Evolutionary conservation across 2,329 filamentous ascomycete species (phyloP), one percentile per base, ranked within the genome.

Genomic region (Colletotrichum spaethianum): DNA sequence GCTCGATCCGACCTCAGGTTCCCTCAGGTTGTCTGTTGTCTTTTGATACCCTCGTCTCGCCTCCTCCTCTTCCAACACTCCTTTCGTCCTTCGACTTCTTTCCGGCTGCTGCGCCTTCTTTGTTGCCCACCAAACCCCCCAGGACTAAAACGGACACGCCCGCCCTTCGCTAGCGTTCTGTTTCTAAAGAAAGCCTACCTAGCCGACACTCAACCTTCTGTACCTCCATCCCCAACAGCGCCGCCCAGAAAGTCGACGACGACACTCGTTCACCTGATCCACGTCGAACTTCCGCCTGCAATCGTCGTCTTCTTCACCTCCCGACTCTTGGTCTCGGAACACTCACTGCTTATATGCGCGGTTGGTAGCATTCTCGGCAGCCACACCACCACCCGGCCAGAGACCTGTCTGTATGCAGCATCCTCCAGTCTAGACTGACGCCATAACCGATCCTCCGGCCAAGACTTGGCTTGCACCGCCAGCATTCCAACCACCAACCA

Each of bases 341-440:
- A 36, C 40, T 28, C 20, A 74, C 76, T 38, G 40, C 61, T 61
- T 50, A 68, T 38, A 72, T 74, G 73, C 67, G 71, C 60, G 57
- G 62, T 55, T 63, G 42, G 14, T 62, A 63, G 53, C 73, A 71
- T 74, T 67, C 60, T 72, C 42, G 33, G 63, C 62, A 73, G 63
- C 71, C 67, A 67, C 67, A 65, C 72, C 50, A 63, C 44, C 66
- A 62, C 44, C 61, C 28, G 28, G 53, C 59, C 61, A 55, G 56
- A 46, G 42, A 74, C 60, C 63, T 68, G 52, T 55, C 52, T 71
- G 20, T 55, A 62, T 67, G 52, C 46, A n/a, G 48, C 59, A 61
- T 60, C 63, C 60, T 73, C 61, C 55, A 57, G 38, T 69, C 26
- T 62, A 48, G 61, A 73, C 70, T 78, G 73, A 76, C 74, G 75